Percentiles rank a stretch among this genome's conserved stretches.
Evolutionary conservation across 768 basidiomycete genomes (phyloP).

Genomic region (Psilocybe cyanescens): DNA sequence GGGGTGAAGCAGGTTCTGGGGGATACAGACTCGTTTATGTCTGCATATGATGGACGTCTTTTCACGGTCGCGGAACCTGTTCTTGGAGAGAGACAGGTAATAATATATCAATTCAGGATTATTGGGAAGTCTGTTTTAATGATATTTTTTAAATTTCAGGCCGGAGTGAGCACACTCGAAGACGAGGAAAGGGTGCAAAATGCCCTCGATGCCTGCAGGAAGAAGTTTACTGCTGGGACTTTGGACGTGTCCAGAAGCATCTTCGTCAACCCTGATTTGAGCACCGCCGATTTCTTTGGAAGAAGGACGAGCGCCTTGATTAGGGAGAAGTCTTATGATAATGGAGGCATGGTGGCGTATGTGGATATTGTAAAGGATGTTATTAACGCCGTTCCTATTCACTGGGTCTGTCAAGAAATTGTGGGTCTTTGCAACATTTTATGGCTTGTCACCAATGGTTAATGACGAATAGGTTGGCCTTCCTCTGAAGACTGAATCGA

Average conservation of each 20-base stretch:
- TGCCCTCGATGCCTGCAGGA: slow-evolving; percentile 14
- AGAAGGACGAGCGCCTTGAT: slow-evolving; percentile 38
- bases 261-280: slow-evolving; percentile 20
- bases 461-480: slow-evolving; percentile 43
- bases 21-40: slow-evolving; percentile 30
- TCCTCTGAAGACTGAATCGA: slow-evolving; percentile 39
- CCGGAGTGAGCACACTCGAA: slow-evolving; percentile 1
- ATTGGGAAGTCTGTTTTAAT: neutral
- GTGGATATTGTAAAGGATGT: slow-evolving; percentile 73
- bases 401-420: slow-evolving; percentile 62
- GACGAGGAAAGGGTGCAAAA: slow-evolving; percentile 11
- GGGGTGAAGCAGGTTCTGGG: slow-evolving; percentile 39
- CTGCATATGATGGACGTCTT: slow-evolving; percentile 36
- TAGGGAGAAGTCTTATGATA: slow-evolving; percentile 34
- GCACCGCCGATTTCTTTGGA: slow-evolving; percentile 33
- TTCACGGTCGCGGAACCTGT: slow-evolving; percentile 29
- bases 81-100: slow-evolving; percentile 25
- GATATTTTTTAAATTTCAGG: neutral
- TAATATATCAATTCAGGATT: neutral
- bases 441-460: neutral
- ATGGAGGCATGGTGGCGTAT: slow-evolving; percentile 29
- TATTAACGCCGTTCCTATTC: slow-evolving; percentile 61
- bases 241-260: slow-evolving; percentile 22
- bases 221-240: slow-evolving; percentile 16
- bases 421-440: slow-evolving; percentile 40